Conservation (phyloP, 1,139 yeast species). For the Scheffersomyces titani region DNA sequence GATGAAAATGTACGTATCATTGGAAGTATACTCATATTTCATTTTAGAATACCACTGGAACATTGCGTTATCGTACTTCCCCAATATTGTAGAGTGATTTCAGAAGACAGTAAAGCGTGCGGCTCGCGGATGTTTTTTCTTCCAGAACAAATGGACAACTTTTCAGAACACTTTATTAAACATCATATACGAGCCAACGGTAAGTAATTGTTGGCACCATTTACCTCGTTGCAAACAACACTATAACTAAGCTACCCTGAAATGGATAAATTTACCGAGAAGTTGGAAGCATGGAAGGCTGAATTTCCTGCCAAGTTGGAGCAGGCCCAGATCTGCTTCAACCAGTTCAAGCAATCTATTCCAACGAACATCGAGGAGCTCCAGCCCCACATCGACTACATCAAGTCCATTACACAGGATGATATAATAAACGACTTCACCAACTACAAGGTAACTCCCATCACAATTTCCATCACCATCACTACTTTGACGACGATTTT, state of each 20-base stretch:
- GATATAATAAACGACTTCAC: slow-evolving; percentile 33
- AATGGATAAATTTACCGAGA: background rate
- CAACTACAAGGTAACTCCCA: slow-evolving; percentile 32
- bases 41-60: background rate
- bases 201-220: background rate
- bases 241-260: background rate
- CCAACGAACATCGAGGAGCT: slow-evolving; percentile 1
- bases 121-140: background rate
- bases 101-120: background rate
- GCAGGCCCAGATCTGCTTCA: background rate
- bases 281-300: background rate
- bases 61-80: background rate
- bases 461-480: slow-evolving; percentile 36
- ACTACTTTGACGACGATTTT: slow-evolving; percentile 32
- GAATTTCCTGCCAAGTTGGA: background rate
- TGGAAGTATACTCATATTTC: too few relatives aligned
- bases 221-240: background rate
- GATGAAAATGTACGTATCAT: too few relatives aligned
- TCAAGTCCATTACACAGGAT: slow-evolving; percentile 12
- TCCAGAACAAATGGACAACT: background rate
- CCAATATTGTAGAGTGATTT: background rate
- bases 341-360: slow-evolving; percentile 1
- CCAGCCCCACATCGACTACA: slow-evolving; percentile 7
- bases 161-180: background rate
- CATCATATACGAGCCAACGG: background rate